phyloP scores from a whole-genome alignment of 441 rosid genomes.

The Viola pubescens region DNA sequence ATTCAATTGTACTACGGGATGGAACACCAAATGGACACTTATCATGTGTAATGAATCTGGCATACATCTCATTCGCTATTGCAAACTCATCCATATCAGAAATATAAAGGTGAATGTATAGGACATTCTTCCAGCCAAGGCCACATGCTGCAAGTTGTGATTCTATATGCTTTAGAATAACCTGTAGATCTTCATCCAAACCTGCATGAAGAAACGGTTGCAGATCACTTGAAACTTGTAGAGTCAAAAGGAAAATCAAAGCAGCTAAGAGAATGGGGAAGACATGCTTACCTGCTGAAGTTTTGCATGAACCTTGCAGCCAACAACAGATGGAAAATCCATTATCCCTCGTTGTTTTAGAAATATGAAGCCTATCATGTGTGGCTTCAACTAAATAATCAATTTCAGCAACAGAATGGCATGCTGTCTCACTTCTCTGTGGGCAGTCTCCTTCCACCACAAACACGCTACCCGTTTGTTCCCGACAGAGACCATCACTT shows the following conservation, averaged over 20 bases:
- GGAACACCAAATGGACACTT: conserved; percentile 95
- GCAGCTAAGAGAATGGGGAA: background rate
- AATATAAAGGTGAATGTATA: conserved; percentile 77
- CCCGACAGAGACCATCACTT: conserved; percentile 15
- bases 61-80: conserved; percentile 74
- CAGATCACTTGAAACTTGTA: conserved; percentile 2
- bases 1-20: conserved; percentile 92
- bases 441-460: conserved; percentile 56
- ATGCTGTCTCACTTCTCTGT: conserved; percentile 25
- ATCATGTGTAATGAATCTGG: conserved; percentile 74
- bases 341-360: conserved; percentile 42
- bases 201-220: conserved; percentile 32
- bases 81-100: conserved; percentile 78
- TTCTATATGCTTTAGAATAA: conserved; percentile 54
- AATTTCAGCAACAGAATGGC: conserved; percentile 25
- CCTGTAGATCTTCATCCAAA: conserved; percentile 58
- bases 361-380: conserved; percentile 36
- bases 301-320: conserved; percentile 46
- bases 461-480: conserved; percentile 39
- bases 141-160: conserved; percentile 45
- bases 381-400: conserved; percentile 33
- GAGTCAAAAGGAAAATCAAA: conserved; percentile 12
- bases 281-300: conserved; percentile 47
- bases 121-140: conserved; percentile 67
- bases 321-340: conserved; percentile 75